These are phyloP conservation scores for Suillus plorans DNA, from an alignment of 768 basidiomycete genomes.

Conservation along the genomic window DNA sequence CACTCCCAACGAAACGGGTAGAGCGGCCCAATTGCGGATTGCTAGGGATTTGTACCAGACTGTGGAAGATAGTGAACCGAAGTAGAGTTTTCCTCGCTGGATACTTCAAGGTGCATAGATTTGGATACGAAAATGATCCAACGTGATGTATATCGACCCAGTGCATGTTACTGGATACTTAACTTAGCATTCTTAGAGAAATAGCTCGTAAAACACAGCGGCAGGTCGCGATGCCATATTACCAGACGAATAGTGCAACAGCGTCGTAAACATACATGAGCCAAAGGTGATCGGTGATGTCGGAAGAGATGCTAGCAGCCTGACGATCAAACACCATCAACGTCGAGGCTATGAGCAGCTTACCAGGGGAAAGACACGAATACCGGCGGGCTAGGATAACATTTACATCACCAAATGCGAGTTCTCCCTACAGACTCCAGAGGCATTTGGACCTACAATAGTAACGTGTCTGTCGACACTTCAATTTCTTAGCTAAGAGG, in stretches of 20 bases:
- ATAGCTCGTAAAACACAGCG: neutral
- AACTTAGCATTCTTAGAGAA: neutral
- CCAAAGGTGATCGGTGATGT: neutral
- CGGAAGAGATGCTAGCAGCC: neutral
- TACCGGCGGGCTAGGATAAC: neutral
- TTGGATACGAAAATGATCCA: constrained; percentile 1
- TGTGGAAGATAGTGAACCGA: constrained; percentile 67
- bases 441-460: neutral
- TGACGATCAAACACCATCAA: neutral
- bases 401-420: neutral
- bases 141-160: neutral
- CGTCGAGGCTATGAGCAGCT: neutral
- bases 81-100: constrained; percentile 28
- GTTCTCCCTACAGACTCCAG: neutral
- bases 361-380: constrained; percentile 3
- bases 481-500: constrained; percentile 41
- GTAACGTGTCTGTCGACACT: constrained; percentile 15
- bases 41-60: constrained; percentile 85
- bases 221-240: constrained; percentile 2
- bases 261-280: neutral
- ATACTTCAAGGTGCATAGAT: neutral
- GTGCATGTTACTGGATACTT: neutral
- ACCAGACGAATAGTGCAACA: constrained; percentile 3
- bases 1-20: constrained; percentile 59
- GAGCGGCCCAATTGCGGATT: constrained; percentile 74